Base-by-base conservation (phyloP, 2,329 filamentous ascomycete species). In the Neophaeococcomyces mojaviensis region DNA sequence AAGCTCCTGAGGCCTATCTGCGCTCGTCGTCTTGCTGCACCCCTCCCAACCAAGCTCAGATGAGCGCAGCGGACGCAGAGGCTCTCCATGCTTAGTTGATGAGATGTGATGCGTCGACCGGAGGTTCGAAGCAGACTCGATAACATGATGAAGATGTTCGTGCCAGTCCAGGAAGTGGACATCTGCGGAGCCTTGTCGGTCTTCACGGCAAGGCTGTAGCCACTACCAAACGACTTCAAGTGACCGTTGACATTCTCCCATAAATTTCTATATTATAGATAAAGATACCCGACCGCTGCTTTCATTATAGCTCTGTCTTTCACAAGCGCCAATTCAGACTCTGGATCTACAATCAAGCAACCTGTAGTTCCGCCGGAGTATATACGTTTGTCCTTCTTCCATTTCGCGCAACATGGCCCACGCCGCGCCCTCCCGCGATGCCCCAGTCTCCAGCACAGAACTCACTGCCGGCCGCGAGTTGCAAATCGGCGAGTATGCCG, bases 401-500 rank as follows among this genome's bases (percentile, higher is more conserved):
- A n/a, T n/a, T n/a, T n/a, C 39, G 3, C 35, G n/a, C 16, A 37
- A 24, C 31, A 13, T 28, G 49, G 49, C 52, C 45, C 54, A 55
- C 49, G 55, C 55, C 18, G 55, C 55, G 5, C 55, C 55, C 16
- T 57, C 55, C 7, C 55, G 55, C 19, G 45, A 50, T 10, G 43
- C 50, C 10, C 69, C 54, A 61, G 69, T 55, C 67, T 68, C 51
- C 39, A 76, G 80, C 47, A 84, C 85, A 62, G 89, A 95, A 64
- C 90, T 97, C 67, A 88, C 96, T 70, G 89, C 90, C 19, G 81
- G 84, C 40, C 73, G 79, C 6, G 80, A 81, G 46, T 80, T 97
- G 53, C 86, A 84, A 64, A 84, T 98, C 9, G 92, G 92, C 68
- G 90, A 96, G 64, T 96, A 97, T 68, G 81, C 94, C 58, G 76